Conservation (phyloP, 768 basidiomycete genomes). For the Pleurotus ostreatus region DNA sequence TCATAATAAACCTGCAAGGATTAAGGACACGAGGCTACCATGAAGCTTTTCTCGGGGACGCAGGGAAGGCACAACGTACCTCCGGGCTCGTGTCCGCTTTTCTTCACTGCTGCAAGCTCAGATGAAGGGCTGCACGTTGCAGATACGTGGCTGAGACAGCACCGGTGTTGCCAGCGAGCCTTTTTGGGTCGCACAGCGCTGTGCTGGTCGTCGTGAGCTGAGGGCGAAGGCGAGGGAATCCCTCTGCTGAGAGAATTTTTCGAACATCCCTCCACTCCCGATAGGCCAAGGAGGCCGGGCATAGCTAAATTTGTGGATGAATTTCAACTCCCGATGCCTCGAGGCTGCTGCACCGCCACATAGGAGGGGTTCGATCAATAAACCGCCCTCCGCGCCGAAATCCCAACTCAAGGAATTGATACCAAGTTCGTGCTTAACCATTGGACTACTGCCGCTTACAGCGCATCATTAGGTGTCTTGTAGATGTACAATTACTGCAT, state of each 20-base stretch:
- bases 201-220: background rate
- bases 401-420: too few relatives aligned
- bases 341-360: slow-evolving; percentile 8
- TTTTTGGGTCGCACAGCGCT: background rate
- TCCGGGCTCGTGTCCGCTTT: slow-evolving; percentile 3
- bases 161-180: background rate
- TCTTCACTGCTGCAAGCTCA: background rate
- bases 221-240: background rate
- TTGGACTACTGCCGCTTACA: background rate
- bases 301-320: background rate
- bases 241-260: background rate
- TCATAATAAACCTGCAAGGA: slow-evolving; percentile 36
- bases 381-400: too few relatives aligned
- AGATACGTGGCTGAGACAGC: slow-evolving; percentile 4
- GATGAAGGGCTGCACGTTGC: slow-evolving; percentile 2
- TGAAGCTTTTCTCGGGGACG: slow-evolving; percentile 22
- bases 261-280: background rate
- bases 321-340: slow-evolving; percentile 14
- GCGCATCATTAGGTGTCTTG: background rate
- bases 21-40: slow-evolving; percentile 45
- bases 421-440: too few relatives aligned
- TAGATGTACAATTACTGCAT: too few relatives aligned
- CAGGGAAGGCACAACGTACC: slow-evolving; percentile 1
- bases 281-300: background rate
- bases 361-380: background rate